These are phyloP conservation scores for Venturia aucupariae DNA, from an alignment of 2,329 filamentous ascomycete genomes.

Conservation along the genomic window DNA sequence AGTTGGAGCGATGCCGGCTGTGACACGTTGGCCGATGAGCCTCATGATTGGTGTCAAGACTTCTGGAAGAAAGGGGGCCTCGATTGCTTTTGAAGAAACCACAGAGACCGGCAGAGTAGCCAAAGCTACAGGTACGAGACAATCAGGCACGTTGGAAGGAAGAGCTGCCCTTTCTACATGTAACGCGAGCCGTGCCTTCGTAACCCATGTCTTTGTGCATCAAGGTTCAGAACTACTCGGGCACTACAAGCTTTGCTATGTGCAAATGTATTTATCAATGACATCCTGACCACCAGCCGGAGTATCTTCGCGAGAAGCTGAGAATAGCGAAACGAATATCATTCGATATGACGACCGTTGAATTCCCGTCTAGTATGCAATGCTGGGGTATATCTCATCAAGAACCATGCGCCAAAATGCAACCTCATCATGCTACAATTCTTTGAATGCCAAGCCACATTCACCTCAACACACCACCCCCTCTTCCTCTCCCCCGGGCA, in stretches of 20 bases:
- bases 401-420: neutral
- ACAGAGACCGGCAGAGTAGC: neutral
- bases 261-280: too few relatives aligned
- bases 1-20: neutral
- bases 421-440: neutral
- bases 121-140: neutral
- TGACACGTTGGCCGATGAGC: neutral
- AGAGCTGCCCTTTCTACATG: neutral
- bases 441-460: neutral
- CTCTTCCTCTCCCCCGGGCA: conserved; percentile 15
- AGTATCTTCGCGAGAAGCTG: neutral
- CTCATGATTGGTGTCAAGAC: neutral
- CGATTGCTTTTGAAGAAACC: neutral
- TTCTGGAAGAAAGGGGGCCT: neutral
- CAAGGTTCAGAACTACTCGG: too few relatives aligned
- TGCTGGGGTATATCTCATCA: conserved; percentile 4
- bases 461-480: conserved; percentile 2
- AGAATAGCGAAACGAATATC: neutral
- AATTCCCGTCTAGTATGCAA: neutral
- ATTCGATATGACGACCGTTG: neutral
- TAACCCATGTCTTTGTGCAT: too few relatives aligned
- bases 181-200: too few relatives aligned
- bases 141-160: neutral
- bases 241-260: too few relatives aligned
- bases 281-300: too few relatives aligned